A percentile compares a stretch with the other conserved stretches of the same genome.
Evolutionary conservation across 169 alveolate species (phyloP).

Genomic region (Eimeria acervulina): DNA sequence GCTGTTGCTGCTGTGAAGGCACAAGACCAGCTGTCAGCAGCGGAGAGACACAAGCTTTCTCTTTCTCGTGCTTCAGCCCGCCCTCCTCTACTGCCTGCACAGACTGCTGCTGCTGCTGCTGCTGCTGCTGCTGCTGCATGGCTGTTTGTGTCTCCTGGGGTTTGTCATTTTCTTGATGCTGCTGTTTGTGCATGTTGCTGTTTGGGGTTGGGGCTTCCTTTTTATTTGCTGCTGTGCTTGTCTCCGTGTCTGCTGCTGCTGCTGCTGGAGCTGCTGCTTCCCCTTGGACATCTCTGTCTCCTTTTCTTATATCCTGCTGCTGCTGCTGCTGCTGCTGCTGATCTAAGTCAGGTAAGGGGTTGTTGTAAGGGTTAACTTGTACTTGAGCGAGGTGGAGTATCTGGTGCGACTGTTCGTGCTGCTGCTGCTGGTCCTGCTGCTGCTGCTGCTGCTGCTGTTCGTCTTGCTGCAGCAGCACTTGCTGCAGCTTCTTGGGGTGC

Average conservation of each 20-base stretch:
- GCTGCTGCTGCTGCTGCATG: constrained; percentile 36
- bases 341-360: too few relatives aligned
- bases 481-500: constrained; percentile 39
- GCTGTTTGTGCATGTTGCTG: neutral
- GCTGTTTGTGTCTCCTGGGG: neutral
- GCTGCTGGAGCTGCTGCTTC: neutral
- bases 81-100: constrained; percentile 5
- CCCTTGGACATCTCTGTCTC: neutral
- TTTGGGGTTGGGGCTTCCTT: too few relatives aligned
- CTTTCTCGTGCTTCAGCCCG: neutral
- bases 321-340: constrained; percentile 32
- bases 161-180: neutral
- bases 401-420: too few relatives aligned
- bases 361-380: too few relatives aligned
- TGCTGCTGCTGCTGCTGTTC: neutral
- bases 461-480: constrained; percentile 26
- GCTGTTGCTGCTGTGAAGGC: neutral
- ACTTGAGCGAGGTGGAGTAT: too few relatives aligned
- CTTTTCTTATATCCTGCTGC: neutral
- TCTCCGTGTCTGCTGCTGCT: neutral
- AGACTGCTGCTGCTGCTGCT: constrained; percentile 6
- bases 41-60: neutral
- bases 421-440: constrained; percentile 26
- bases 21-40: neutral
- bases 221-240: neutral